Base-by-base conservation (phyloP, 1,284 basidiomycete species). In the Ustilago loliicola region DNA sequence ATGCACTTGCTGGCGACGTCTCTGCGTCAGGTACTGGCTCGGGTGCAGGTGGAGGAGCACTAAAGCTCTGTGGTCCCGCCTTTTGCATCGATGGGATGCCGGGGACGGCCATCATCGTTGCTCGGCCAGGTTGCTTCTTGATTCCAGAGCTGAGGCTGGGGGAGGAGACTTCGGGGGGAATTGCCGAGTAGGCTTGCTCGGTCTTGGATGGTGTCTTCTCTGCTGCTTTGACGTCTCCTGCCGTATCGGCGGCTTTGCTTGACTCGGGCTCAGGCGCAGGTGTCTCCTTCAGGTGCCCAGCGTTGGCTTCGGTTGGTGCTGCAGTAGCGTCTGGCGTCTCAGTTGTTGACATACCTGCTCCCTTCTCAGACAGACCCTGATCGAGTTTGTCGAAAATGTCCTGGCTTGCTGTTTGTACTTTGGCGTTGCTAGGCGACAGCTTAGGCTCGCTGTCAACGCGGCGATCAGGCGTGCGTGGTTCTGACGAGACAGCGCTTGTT, bases 41-140 rank as follows among this genome's bases (percentile, higher is more conserved):
- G 5, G 66, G 53, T 17, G 23, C 25, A 27, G 61, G 67, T 0
- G 62, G 59, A 48, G 79, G 77, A 13, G 79, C 81, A 53, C 74
- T 78, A 58, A 81, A 80, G 53, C 79, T 81, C 65, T 83, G 80
- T 36, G 80, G 80, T 17, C 64, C 68, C 3, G 72, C 64, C 51
- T 76, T 80, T 42, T 82, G 78, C 68, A 77, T 80, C 3, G 79
- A 70, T 3, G 78, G 82, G 27, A 84, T 84, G 0, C 82, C 82
- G 3, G 82, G 82, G 1, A 84, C 66, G 1, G 80, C 73, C 82
- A 84, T 84, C 82, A 84, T 84, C 3, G 77, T 58, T 11, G 81
- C 77, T 34, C 81, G 59, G 4, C 59, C 72, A 2, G 82, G 82
- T 53, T 84, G 82, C 50, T 68, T 72, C 52, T 79, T 79, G 64